Evolutionary conservation across 352 stramenopile species (phyloP).

Genomic region (Phytophthora lateralis): DNA sequence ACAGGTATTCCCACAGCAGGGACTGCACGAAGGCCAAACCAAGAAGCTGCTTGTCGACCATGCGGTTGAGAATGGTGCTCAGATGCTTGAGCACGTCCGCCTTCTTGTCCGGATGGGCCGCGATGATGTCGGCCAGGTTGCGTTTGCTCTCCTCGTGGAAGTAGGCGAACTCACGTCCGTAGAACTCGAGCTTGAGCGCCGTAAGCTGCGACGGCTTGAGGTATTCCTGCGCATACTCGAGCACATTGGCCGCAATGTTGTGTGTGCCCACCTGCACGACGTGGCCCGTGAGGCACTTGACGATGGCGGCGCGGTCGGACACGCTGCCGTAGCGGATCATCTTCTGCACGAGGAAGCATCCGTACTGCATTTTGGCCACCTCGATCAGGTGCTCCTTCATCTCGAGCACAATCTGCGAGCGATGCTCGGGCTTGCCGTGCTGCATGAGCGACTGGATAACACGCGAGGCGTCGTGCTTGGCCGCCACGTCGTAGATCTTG

Average conservation of each 20-base stretch:
- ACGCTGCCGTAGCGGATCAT: slow-evolving; percentile 95
- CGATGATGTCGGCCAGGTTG: slow-evolving; percentile 77
- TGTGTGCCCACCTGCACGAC: slow-evolving; percentile 94
- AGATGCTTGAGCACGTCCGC: slow-evolving; percentile 77
- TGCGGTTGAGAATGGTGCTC: slow-evolving; percentile 75
- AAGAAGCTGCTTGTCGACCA: slow-evolving; percentile 91
- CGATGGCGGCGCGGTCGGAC: slow-evolving; percentile 75
- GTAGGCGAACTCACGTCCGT: slow-evolving; percentile 89
- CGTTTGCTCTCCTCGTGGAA: slow-evolving; percentile 87
- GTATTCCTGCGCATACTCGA: slow-evolving; percentile 92
- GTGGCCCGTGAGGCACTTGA: slow-evolving; percentile 94
- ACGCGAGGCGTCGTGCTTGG: slow-evolving; percentile 96
- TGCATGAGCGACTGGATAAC: slow-evolving; percentile 96
- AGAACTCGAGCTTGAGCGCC: slow-evolving; percentile 90
- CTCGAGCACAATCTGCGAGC: slow-evolving; percentile 89
- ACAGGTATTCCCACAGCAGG: slow-evolving; percentile 91
- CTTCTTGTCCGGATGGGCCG: slow-evolving; percentile 71
- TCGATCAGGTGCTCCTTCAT: slow-evolving; percentile 93
- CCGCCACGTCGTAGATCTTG: slow-evolving; percentile 94
- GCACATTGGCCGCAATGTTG: slow-evolving; percentile 92
- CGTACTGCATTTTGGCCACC: slow-evolving; percentile 96
- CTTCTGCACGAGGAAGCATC: slow-evolving; percentile 97
- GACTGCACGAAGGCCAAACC: slow-evolving; percentile 89
- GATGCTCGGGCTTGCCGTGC: slow-evolving; percentile 90
- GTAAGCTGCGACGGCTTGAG: slow-evolving; percentile 87